Evolutionary conservation across 352 stramenopile species (phyloP), one percentile per base, ranked within the genome.

Genomic region (Sclerospora graminicola): DNA sequence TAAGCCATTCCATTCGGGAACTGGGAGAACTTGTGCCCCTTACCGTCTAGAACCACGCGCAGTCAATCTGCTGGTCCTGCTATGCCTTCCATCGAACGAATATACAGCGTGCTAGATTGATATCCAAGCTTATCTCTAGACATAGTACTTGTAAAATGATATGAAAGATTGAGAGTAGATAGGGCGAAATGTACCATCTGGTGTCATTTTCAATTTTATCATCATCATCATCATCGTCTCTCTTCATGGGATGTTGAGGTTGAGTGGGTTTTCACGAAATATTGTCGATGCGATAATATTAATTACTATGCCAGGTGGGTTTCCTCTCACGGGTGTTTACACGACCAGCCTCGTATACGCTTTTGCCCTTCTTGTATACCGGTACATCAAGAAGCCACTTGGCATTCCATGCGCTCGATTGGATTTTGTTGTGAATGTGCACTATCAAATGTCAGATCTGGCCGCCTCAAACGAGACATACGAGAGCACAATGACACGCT

Each of bases 381-480:
- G n/a, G n/a, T n/a, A 63, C 62, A 21, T 84, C 64, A 4, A 86
- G 47, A 16, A 64, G 10, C 74, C 74, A 84, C 31, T 79, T 62
- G 8, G 49, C 57, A 34, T 67, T 76, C 68, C 69, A 86, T 20
- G 5, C 48, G 48, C 30, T 84, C 71, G 21, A 80, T 33, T 8
- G 21, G 34, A 38, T 63, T 71, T 5, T 27, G 68, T 30, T 42
- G 42, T 21, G 48, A 7, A 5, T 35, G 1, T 13, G 28, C 4
- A 13, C 28, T 33, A 13, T 33, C 28, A 2, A 4, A 33, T 18
- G 7, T 18, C 4, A 19, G 2, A 35, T 16, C 30, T 2, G 5
- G 30, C 11, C 4, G 13, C n/a, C 30, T 8, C 16, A 16, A 35
- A 8, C 30, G 2, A 8, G 30, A 16, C 15, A 8, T 15, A 9